Evolutionary conservation across 176 grass and related monocot genomes (phyloP), one percentile per base, ranked within the genome.

Genomic region (Rhipidocladum racemiflorum): DNA sequence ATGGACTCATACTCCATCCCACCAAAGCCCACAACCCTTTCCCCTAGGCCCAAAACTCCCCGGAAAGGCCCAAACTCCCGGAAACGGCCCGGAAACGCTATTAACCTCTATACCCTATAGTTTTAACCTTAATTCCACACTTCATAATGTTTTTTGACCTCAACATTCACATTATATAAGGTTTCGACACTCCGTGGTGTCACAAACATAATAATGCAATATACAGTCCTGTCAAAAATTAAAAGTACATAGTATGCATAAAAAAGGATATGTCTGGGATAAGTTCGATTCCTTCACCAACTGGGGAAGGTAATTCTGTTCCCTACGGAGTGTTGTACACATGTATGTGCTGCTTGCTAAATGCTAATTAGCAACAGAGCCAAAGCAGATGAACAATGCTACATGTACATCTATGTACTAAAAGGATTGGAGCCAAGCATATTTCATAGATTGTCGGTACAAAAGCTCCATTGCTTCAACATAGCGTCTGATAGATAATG

Each of bases 281-380:
- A 74, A 80, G 20, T 25, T 80, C 68, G 64, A 44, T 28, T 64
- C 28, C 17, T 57, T 74, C 35, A 63, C 46, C 84, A 57, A 66
- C 68, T 67, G 38, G 67, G 46, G 35, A 54, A 80, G 20, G 35
- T 42, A n/a, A 62, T 20, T 71, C 11, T 53, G 43, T n/a, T 72
- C 66, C 43, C 40, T 71, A 9, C 24, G 53, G 6, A 77, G 27
- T 50, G 30, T 85, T 49, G 23, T 62, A 82, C 27, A 42, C n/a
- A 15, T 85, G 28, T 50, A 85, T 70, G 32, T 45, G 39, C 30
- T 77, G 54, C 35, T 39, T 36, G 40, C 57, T 50, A 17, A 3
- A 9, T 39, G 6, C 6, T 68, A 43, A 18, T 57, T 59, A 68
- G 21, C 63, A 23, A 25, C 14, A 68, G 39, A 10, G 35, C 17